Percentiles rank a stretch among this genome's conserved stretches.
phyloP scores from a whole-genome alignment of 2,329 filamentous ascomycete species.

The Colletotrichum sojae region DNA sequence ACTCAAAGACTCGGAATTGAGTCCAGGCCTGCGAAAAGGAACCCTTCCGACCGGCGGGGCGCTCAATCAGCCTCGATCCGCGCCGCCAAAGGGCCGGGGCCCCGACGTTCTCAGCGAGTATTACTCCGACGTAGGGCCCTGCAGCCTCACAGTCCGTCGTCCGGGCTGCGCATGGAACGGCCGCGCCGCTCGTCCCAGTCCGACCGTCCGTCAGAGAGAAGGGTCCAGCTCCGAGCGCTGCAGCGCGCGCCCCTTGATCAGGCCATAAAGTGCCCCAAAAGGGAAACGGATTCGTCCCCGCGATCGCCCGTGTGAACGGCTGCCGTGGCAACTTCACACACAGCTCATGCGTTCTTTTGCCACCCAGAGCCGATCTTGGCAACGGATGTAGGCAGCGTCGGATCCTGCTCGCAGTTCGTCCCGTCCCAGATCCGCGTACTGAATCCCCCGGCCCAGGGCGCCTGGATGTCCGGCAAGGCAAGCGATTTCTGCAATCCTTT shows the following conservation, averaged over 20 bases:
- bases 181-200: slow-evolving; percentile 2
- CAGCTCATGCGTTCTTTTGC: slow-evolving; percentile 4
- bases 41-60: too few species aligned
- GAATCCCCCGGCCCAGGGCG: slow-evolving; percentile 34
- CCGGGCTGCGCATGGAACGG: background rate
- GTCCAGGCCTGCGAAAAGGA: too few species aligned
- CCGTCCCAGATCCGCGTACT: slow-evolving; percentile 38
- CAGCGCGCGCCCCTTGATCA: background rate
- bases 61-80: background rate
- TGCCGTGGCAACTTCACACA: background rate
- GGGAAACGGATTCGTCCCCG: slow-evolving; percentile 2
- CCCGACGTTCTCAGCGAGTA: background rate
- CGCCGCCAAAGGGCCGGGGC: background rate
- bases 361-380: slow-evolving; percentile 26
- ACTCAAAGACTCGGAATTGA: too few species aligned
- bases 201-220: background rate
- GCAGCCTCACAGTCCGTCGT: background rate
- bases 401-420: slow-evolving; percentile 36
- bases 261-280: background rate
- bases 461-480: slow-evolving; percentile 23
- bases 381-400: slow-evolving; percentile 20
- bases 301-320: background rate
- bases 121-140: background rate
- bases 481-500: slow-evolving; percentile 18
- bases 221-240: background rate